phyloP scores from a whole-genome alignment of 2,329 filamentous ascomycete species.

The Mycocentrospora acerina region DNA sequence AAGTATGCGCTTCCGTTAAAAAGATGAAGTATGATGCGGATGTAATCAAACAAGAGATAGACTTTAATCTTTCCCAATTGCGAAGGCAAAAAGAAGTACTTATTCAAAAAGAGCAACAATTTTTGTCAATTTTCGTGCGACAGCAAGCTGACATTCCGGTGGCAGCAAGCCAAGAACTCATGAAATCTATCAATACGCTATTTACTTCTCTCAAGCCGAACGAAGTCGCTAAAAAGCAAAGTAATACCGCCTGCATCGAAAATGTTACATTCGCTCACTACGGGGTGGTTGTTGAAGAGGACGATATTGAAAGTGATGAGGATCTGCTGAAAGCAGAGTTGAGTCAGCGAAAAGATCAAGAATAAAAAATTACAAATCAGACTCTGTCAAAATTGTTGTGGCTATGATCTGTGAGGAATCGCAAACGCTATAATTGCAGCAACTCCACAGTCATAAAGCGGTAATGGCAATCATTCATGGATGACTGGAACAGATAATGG shows the following conservation, averaged over 20 bases:
- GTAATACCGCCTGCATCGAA: neutral
- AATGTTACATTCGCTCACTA: neutral
- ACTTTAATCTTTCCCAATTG: too few species aligned
- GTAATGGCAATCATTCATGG: too few species aligned
- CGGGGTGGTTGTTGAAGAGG: neutral
- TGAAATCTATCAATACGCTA: neutral
- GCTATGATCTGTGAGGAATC: neutral
- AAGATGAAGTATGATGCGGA: neutral
- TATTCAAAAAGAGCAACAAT: neutral
- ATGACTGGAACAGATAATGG: too few species aligned
- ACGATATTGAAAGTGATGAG: slow-evolving; percentile 8
- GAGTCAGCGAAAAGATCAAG: slow-evolving; percentile 1
- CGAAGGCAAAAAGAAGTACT: slow-evolving; percentile 1
- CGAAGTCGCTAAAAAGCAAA: neutral
- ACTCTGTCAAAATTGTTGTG: neutral
- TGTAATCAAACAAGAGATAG: neutral
- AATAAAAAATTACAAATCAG: too few species aligned
- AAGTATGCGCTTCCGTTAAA: neutral
- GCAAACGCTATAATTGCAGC: too few species aligned
- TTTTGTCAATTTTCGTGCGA: neutral
- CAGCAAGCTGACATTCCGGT: neutral
- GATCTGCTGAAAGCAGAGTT: slow-evolving; percentile 4
- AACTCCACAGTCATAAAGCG: too few species aligned
- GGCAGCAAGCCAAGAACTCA: neutral
- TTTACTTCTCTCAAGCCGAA: too few species aligned